Base-by-base conservation (phyloP, 2,329 filamentous ascomycete species). In the Cladosporium cucumerinum region DNA sequence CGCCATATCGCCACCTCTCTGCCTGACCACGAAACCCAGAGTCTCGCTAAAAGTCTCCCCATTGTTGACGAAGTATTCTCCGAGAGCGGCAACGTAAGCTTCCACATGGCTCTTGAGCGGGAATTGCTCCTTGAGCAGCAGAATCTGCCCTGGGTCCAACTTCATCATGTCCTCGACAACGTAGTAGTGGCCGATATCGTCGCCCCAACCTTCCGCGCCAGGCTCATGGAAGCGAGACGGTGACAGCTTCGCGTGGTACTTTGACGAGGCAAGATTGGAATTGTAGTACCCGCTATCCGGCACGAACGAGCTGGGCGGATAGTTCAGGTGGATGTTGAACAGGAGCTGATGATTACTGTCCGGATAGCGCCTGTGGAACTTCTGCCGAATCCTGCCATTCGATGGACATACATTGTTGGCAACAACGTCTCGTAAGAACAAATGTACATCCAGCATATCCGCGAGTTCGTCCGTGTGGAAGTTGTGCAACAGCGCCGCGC, bases 101-200 rank as follows among this genome's bases (percentile, higher is more conserved):
- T 87, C 83, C 5, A 88, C 85, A 72, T 86, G 82, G 14, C 81
- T 78, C 73, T 87, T 87, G 11, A 83, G 69, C 36, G 81, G 81
- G 49, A 83, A 83, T 67, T 85, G 79, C 66, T 87, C 83, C 63
- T 82, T 82, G 63, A 88, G 73, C 78, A 81, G 85, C 67, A 88
- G 70, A 10, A 88, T 78, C 72, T 88, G 85, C 46, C 81, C 83
- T 0, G 86, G 86, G 65, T 87, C 82, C 43, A 88, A 77, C 74
- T 88, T 88, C 75, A 88, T 78, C 82, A 87, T 86, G 67, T 88
- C 85, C 69, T 88, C 84, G 4, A 88, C 82, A 6, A 88, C 79
- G 68, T 88, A 88, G 72, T 88, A 88, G 67, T 88, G 86, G 16
- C 81, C 79, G 58, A 87, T 85, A 63, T 87, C 86, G 69, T 88